These are phyloP conservation scores for Alternaria novae-zelandiae DNA, from an alignment of 2,329 filamentous ascomycete species.

Conservation along the genomic window DNA sequence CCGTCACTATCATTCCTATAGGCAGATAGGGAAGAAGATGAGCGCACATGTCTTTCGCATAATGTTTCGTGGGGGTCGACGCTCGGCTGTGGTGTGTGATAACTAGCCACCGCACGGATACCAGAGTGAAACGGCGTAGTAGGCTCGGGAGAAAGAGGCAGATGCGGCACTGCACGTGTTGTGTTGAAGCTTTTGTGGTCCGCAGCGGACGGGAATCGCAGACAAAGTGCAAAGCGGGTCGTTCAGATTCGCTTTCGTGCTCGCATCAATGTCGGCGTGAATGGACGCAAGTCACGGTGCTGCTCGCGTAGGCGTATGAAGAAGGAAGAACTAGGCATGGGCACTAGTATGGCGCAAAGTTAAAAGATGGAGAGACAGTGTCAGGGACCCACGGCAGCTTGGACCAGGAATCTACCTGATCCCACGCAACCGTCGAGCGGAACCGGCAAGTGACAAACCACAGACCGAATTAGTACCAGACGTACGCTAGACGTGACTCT, in stretches of 20 bases:
- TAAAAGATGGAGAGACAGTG: constrained; percentile 7
- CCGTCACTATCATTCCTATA: neutral
- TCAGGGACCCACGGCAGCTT: constrained; percentile 27
- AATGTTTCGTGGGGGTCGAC: constrained; percentile 12
- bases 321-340: constrained; percentile 5
- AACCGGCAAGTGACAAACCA: constrained; percentile 15
- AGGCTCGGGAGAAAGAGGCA: constrained; percentile 8
- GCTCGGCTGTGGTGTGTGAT: constrained; percentile 3
- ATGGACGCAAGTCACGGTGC: constrained; percentile 18
- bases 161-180: neutral
- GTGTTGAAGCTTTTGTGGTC: neutral
- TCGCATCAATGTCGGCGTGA: constrained; percentile 3
- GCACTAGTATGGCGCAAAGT: constrained; percentile 11
- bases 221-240: constrained; percentile 4
- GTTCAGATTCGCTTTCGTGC: constrained; percentile 8
- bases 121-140: constrained; percentile 21
- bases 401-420: constrained; percentile 28
- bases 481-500: constrained; percentile 6
- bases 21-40: neutral
- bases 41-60: constrained; percentile 3
- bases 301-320: constrained; percentile 13
- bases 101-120: constrained; percentile 16
- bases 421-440: constrained; percentile 16
- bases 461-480: constrained; percentile 4
- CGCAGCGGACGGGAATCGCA: constrained; percentile 11